phyloP scores from a whole-genome alignment of 1,284 basidiomycete genomes.

The Mycena sp. region DNA sequence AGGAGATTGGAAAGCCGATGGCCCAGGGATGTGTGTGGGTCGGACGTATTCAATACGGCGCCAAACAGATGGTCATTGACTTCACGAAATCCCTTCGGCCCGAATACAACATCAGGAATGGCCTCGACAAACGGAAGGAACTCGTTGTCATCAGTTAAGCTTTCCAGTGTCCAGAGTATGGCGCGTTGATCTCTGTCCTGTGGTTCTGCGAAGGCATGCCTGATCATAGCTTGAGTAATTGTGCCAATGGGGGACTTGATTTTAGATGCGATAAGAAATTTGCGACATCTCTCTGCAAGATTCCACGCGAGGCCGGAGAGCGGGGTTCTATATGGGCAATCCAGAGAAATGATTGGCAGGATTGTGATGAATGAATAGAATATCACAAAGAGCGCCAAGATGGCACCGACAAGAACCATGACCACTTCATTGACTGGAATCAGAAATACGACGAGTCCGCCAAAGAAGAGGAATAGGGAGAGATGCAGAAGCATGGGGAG shows the following conservation, averaged over 20 bases:
- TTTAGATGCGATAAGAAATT: background rate
- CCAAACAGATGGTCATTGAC: conserved; percentile 18
- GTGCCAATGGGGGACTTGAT: background rate
- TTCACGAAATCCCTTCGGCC: conserved; percentile 14
- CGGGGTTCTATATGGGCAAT: conserved; percentile 1
- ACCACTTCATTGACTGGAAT: background rate
- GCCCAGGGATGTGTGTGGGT: background rate
- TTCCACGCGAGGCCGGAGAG: background rate
- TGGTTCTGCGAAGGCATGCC: background rate
- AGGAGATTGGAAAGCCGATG: background rate
- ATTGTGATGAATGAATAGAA: background rate
- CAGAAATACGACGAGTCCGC: background rate
- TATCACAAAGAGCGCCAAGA: background rate
- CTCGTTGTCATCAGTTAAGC: background rate
- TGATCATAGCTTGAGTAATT: background rate
- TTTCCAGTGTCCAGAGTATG: background rate
- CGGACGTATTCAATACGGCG: too few relatives aligned
- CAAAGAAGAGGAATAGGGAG: conserved; percentile 7
- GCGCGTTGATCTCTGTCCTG: background rate
- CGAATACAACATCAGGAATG: background rate
- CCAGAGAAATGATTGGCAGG: background rate
- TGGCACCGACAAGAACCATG: background rate
- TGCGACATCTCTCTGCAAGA: background rate
- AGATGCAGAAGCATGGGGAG: background rate
- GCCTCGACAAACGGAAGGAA: conserved; percentile 20